phyloP scores from a whole-genome alignment of 352 stramenopile genomes.

The Phytophthora citricola region DNA sequence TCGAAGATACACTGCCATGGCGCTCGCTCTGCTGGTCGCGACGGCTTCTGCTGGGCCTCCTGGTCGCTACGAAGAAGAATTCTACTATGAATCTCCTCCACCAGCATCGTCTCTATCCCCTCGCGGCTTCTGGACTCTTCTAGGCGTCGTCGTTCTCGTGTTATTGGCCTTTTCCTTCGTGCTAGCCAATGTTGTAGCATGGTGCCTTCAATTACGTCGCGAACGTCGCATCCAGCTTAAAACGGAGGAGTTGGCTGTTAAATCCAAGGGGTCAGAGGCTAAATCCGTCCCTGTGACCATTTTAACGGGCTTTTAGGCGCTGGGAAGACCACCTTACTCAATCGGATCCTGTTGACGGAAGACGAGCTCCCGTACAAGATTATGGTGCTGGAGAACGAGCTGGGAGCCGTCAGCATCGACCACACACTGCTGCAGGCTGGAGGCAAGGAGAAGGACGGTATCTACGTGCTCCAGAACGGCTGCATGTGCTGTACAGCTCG shows the following conservation, averaged over 20 bases:
- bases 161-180: constrained; percentile 61
- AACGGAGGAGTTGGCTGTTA: constrained; percentile 49
- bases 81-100: constrained; percentile 3
- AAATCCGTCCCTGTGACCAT: constrained; percentile 88
- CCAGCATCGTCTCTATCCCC: constrained; percentile 20
- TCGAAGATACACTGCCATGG: not conserved
- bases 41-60: constrained; percentile 5
- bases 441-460: constrained; percentile 69
- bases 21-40: constrained; percentile 10
- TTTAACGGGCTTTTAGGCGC: constrained; percentile 95
- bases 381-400: constrained; percentile 94
- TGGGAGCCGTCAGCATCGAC: constrained; percentile 77
- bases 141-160: constrained; percentile 37
- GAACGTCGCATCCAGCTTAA: constrained; percentile 68
- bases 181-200: constrained; percentile 71
- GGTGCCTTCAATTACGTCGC: constrained; percentile 66
- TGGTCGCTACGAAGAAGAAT: not conserved
- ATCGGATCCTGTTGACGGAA: constrained; percentile 92
- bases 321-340: constrained; percentile 97
- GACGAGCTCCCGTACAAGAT: constrained; percentile 92
- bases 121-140: constrained; percentile 32
- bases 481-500: constrained; percentile 97
- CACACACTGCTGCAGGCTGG: constrained; percentile 56
- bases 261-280: not conserved
- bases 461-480: constrained; percentile 98